phyloP scores from a whole-genome alignment of 2,329 filamentous ascomycete species.

The Colletotrichum sp. region DNA sequence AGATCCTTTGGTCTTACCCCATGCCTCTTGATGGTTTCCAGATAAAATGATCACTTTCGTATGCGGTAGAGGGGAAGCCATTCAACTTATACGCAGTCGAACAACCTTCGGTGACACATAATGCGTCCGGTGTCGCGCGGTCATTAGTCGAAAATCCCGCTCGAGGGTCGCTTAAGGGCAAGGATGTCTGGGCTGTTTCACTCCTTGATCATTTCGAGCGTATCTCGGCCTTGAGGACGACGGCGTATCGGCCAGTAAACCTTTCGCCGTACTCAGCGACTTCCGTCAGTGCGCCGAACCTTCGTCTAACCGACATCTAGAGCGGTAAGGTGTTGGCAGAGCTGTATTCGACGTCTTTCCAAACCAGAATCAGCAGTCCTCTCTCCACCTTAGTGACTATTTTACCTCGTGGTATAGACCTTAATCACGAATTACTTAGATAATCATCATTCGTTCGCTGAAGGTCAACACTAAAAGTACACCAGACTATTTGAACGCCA shows the following conservation, averaged over 20 bases:
- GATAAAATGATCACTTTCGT: neutral
- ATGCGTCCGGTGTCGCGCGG: constrained; percentile 2
- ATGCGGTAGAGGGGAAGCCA: no score
- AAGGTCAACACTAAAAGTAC: neutral
- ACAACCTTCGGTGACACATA: neutral
- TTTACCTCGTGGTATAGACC: neutral
- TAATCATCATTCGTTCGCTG: neutral
- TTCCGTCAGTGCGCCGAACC: neutral
- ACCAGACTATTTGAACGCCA: neutral
- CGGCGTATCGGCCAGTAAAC: neutral
- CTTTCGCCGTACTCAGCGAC: neutral
- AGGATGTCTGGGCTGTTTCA: neutral
- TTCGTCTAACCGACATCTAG: neutral
- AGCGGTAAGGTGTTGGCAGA: neutral
- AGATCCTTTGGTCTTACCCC: neutral
- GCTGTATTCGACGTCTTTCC: neutral
- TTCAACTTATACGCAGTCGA: neutral
- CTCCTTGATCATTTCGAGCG: neutral
- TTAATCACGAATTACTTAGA: neutral
- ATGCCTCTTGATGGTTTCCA: neutral
- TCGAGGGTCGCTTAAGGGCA: neutral
- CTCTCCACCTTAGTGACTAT: neutral
- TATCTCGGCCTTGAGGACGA: neutral
- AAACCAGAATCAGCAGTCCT: neutral
- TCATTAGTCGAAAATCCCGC: neutral